A percentile compares a stretch with the other conserved stretches of the same genome.
phyloP scores from a whole-genome alignment of 805 yeast species.

The Kodamaea laetipori region DNA sequence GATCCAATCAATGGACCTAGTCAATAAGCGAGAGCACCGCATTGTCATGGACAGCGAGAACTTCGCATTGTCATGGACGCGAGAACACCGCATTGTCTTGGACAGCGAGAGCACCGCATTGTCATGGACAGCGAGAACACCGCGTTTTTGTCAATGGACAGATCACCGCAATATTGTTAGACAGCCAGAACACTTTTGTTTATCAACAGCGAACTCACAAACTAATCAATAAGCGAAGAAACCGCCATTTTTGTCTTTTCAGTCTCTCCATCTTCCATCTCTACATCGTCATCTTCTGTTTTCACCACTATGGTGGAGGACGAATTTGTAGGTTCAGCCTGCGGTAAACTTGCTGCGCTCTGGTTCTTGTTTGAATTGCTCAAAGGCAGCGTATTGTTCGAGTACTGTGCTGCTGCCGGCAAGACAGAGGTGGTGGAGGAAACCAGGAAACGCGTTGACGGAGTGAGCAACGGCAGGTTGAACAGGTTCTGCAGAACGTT shows the following conservation, averaged over 20 bases:
- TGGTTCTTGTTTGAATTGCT: conserved; percentile 13
- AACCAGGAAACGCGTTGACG: conserved; percentile 27
- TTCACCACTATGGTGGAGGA: background rate
- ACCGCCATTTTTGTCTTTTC: conserved; percentile 35
- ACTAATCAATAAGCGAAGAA: conserved; percentile 36
- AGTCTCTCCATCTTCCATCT: conserved; percentile 9
- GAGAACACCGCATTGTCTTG: too few species aligned
- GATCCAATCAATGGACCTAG: conserved; percentile 16
- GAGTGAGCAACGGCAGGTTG: conserved; percentile 30
- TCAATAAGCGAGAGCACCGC: conserved; percentile 38
- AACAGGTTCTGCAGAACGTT: conserved; percentile 33
- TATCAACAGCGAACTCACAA: too few species aligned
- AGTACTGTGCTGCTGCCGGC: conserved; percentile 2
- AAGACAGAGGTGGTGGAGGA: conserved; percentile 19
- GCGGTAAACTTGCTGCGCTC: conserved; percentile 7
- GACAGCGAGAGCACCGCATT: too few species aligned
- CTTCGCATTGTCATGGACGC: too few species aligned
- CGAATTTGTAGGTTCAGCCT: too few species aligned
- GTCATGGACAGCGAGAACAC: too few species aligned
- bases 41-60: too few species aligned
- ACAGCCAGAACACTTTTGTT: too few species aligned
- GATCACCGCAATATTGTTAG: too few species aligned
- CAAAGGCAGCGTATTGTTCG: conserved; percentile 15
- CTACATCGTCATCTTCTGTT: conserved; percentile 8
- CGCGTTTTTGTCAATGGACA: too few species aligned